Conservation (phyloP, 1,284 basidiomycete species). For the Trametes polyzona region DNA sequence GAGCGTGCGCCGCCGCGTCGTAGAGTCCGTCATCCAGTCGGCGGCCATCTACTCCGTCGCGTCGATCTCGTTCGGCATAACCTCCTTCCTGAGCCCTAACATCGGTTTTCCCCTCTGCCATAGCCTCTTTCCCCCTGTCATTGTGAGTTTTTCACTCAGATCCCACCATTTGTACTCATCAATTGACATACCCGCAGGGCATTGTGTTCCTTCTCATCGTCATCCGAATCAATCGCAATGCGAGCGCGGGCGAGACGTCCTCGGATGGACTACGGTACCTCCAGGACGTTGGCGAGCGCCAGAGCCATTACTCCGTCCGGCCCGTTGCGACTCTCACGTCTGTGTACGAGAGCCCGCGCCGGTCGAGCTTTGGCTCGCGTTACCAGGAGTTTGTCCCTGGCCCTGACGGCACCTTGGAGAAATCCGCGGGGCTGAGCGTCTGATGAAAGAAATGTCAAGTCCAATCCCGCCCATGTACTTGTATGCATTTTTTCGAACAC, state of each 20-base stretch:
- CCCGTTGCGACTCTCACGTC: constrained; percentile 3
- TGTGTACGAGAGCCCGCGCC: constrained; percentile 3
- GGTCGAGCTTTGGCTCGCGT: constrained; percentile 9
- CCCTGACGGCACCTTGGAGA: background rate
- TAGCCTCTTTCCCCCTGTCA: constrained; percentile 20
- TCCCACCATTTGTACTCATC: background rate
- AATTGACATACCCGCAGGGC: background rate
- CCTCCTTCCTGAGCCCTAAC: constrained; percentile 19
- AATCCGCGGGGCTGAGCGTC: background rate
- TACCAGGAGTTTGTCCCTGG: background rate
- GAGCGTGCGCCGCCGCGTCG: constrained; percentile 17
- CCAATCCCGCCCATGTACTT: no score
- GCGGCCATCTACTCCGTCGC: constrained; percentile 23
- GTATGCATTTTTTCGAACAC: no score
- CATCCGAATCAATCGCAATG: constrained; percentile 17
- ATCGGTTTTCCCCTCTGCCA: constrained; percentile 21
- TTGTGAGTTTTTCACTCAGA: constrained; percentile 9
- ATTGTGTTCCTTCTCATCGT: constrained; percentile 22
- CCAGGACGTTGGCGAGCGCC: constrained; percentile 2
- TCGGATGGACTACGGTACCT: constrained; percentile 9
- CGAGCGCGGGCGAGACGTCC: constrained; percentile 7
- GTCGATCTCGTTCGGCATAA: constrained; percentile 18
- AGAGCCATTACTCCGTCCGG: constrained; percentile 5
- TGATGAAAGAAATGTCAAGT: background rate
- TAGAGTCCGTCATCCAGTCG: constrained; percentile 22